Evolutionary conservation across 805 yeast species (phyloP).

Genomic region (Saccharomycopsis lassenensis): DNA sequence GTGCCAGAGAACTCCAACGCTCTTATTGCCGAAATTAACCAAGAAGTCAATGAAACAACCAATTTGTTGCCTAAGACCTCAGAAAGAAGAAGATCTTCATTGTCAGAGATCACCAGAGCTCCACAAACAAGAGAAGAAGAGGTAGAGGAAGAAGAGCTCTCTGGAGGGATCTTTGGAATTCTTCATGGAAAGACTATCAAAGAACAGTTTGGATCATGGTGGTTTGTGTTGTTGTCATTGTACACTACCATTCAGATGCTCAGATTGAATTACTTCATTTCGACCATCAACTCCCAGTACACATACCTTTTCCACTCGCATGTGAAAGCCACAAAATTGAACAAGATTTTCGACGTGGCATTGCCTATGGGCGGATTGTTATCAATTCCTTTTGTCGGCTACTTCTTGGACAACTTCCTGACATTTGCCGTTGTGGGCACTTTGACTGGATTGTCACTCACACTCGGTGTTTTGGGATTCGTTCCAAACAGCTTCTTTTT

Average conservation of each 20-base stretch:
- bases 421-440: slow-evolving; percentile 46
- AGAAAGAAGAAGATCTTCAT: slow-evolving; percentile 17
- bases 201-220: slow-evolving; percentile 41
- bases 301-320: slow-evolving; percentile 51
- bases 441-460: slow-evolving; percentile 42
- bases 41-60: slow-evolving; percentile 7
- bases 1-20: background rate
- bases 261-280: slow-evolving; percentile 85
- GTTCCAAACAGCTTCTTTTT: slow-evolving; percentile 31
- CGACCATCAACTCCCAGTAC: slow-evolving; percentile 79
- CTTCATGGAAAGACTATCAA: slow-evolving; percentile 51
- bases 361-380: slow-evolving; percentile 82
- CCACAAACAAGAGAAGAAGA: slow-evolving; percentile 10
- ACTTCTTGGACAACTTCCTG: slow-evolving; percentile 60
- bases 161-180: slow-evolving; percentile 57
- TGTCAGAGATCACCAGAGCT: slow-evolving; percentile 11
- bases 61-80: slow-evolving; percentile 5
- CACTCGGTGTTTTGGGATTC: slow-evolving; percentile 65
- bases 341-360: slow-evolving; percentile 73
- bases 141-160: slow-evolving; percentile 4
- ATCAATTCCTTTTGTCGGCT: slow-evolving; percentile 81
- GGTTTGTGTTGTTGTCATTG: slow-evolving; percentile 68
- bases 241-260: slow-evolving; percentile 86
- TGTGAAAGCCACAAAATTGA: slow-evolving; percentile 42
- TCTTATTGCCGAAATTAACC: slow-evolving; percentile 5